phyloP scores from a whole-genome alignment of 2,329 filamentous ascomycete species.

The Sphaerulina vaccinii region DNA sequence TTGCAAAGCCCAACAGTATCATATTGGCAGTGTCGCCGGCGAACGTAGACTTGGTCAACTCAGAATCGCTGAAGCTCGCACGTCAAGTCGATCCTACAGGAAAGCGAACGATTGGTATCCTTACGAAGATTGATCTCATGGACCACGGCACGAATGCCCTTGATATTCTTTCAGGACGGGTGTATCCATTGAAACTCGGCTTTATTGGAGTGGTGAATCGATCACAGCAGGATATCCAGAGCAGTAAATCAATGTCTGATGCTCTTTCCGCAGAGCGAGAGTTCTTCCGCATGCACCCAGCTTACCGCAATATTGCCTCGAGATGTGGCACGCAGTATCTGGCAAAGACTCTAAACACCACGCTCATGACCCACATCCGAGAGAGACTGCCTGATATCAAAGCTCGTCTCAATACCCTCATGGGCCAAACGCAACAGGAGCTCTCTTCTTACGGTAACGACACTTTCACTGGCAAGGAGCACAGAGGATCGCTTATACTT shows the following conservation, averaged over 20 bases:
- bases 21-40: slow-evolving; percentile 94
- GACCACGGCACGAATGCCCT: slow-evolving; percentile 97
- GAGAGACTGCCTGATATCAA: slow-evolving; percentile 97
- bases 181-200: slow-evolving; percentile 93
- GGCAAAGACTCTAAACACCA: slow-evolving; percentile 91
- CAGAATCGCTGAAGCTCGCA: slow-evolving; percentile 92
- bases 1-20: slow-evolving; percentile 98
- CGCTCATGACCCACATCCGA: slow-evolving; percentile 93
- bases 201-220: slow-evolving; percentile 98
- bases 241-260: slow-evolving; percentile 90
- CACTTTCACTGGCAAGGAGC: slow-evolving; percentile 95
- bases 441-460: slow-evolving; percentile 97
- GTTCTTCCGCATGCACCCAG: slow-evolving; percentile 96
- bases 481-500: slow-evolving; percentile 88
- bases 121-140: slow-evolving; percentile 98
- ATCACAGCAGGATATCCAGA: slow-evolving; percentile 96
- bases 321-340: slow-evolving; percentile 92
- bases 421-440: slow-evolving; percentile 99
- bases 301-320: slow-evolving; percentile 92
- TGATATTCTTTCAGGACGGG: slow-evolving; percentile 93
- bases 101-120: slow-evolving; percentile 89
- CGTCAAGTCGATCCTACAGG: slow-evolving; percentile 95
- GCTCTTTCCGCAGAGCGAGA: slow-evolving; percentile 86
- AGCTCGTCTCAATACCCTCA: slow-evolving; percentile 91
- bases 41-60: slow-evolving; percentile 98